phyloP scores from a whole-genome alignment of 495 filamentous ascomycete species.

The Rhypophila decipiens region DNA sequence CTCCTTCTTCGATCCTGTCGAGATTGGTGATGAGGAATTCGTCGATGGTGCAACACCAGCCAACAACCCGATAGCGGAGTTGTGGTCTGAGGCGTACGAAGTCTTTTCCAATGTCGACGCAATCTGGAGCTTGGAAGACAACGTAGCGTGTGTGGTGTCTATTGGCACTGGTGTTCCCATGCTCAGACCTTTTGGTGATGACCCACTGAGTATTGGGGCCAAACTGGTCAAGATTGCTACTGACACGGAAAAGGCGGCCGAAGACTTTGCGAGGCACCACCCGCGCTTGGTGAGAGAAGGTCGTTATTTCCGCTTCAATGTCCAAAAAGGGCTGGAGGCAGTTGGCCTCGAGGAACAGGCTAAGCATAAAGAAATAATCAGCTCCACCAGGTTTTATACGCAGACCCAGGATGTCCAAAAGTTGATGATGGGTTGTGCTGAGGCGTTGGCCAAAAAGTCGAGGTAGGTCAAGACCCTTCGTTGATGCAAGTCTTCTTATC shows the following conservation, averaged over 20 bases:
- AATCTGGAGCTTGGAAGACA: conserved; percentile 24
- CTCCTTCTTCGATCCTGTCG: conserved; percentile 42
- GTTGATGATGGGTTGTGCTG: conserved; percentile 29
- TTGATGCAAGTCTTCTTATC: background rate
- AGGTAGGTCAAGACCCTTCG: too few relatives aligned
- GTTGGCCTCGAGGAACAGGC: conserved; percentile 35
- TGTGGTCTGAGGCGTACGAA: conserved; percentile 41
- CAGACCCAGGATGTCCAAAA: conserved; percentile 29
- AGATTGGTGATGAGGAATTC: conserved; percentile 30
- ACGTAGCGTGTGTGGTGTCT: conserved; percentile 37
- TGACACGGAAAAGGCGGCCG: conserved; percentile 36
- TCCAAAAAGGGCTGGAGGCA: conserved; percentile 35
- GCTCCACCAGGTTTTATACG: conserved; percentile 37
- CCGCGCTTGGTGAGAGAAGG: conserved; percentile 25
- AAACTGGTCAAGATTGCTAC: conserved; percentile 24
- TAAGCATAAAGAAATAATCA: conserved; percentile 31
- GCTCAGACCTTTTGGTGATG: conserved; percentile 22
- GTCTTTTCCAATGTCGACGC: background rate
- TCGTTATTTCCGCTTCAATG: conserved; percentile 43
- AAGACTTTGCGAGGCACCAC: conserved; percentile 34
- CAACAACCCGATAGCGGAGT: conserved; percentile 42
- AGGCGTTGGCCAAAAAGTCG: background rate
- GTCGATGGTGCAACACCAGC: conserved; percentile 34
- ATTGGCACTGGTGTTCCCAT: conserved; percentile 40
- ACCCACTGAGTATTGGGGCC: conserved; percentile 24